Conservation (phyloP, 2,329 filamentous ascomycete genomes). For the Hypoxylon sp. region DNA sequence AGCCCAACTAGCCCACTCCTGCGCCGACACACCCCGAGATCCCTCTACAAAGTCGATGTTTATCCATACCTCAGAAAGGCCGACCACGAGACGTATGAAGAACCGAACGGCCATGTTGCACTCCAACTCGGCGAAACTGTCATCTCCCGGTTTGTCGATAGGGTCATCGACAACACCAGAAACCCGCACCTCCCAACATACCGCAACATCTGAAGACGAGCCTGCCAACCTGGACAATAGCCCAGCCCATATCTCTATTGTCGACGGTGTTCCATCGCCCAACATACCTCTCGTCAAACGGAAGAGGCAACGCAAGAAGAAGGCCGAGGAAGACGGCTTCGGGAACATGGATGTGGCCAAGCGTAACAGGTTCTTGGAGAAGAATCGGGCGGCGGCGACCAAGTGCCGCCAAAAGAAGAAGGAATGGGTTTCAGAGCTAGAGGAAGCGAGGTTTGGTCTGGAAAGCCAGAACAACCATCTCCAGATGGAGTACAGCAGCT, state of each 20-base stretch:
- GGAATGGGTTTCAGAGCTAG: slow-evolving; percentile 59
- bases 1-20: slow-evolving; percentile 21
- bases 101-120: slow-evolving; percentile 22
- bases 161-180: slow-evolving; percentile 41
- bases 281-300: slow-evolving; percentile 35
- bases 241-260: background rate
- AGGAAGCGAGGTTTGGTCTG: slow-evolving; percentile 54
- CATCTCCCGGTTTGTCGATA: slow-evolving; percentile 39
- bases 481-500: slow-evolving; percentile 52
- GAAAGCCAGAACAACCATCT: slow-evolving; percentile 55
- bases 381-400: slow-evolving; percentile 75
- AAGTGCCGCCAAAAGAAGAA: slow-evolving; percentile 77
- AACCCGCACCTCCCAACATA: slow-evolving; percentile 36
- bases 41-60: slow-evolving; percentile 8
- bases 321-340: slow-evolving; percentile 31
- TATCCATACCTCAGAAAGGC: slow-evolving; percentile 12
- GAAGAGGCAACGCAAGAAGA: slow-evolving; percentile 38
- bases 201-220: slow-evolving; percentile 36
- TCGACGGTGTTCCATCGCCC: background rate
- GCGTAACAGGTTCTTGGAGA: slow-evolving; percentile 68
- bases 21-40: slow-evolving; percentile 22
- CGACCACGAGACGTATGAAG: slow-evolving; percentile 15
- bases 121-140: slow-evolving; percentile 24
- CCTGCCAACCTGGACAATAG: background rate
- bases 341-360: slow-evolving; percentile 51